Conservation (phyloP, 495 filamentous ascomycete genomes). For the Aspergillus wentii region DNA sequence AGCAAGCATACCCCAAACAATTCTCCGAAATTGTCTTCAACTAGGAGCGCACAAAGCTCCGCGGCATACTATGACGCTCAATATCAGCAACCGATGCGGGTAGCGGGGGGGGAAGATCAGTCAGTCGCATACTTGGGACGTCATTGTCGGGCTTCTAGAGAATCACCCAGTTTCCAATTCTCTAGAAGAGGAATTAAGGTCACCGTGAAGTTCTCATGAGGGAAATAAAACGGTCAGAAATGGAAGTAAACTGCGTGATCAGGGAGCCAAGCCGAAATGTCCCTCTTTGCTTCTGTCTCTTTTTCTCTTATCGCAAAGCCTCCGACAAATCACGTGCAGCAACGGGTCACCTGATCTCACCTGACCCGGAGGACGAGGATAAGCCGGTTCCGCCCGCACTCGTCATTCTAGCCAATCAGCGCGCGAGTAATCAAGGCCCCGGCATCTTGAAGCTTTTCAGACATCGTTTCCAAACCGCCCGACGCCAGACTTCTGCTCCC, state of each 20-base stretch:
- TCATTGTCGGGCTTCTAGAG: slow-evolving; percentile 57
- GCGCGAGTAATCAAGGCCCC: slow-evolving; percentile 36
- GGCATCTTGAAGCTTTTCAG: slow-evolving; percentile 49
- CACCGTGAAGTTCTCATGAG: slow-evolving; percentile 52
- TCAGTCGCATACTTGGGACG: slow-evolving; percentile 45
- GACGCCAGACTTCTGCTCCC: slow-evolving; percentile 18
- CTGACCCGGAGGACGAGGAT: slow-evolving; percentile 24
- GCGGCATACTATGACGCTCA: slow-evolving; percentile 47
- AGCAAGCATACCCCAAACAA: slow-evolving; percentile 74
- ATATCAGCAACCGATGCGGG: slow-evolving; percentile 30
- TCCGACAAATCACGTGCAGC: slow-evolving; percentile 8
- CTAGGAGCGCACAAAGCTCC: slow-evolving; percentile 85
- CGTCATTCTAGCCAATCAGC: slow-evolving; percentile 37
- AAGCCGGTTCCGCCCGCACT: slow-evolving; percentile 45
- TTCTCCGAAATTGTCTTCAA: slow-evolving; percentile 83
- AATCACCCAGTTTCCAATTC: slow-evolving; percentile 55
- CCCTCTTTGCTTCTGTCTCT: slow-evolving; percentile 20
- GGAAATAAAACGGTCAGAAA: slow-evolving; percentile 5
- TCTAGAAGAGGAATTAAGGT: slow-evolving; percentile 63
- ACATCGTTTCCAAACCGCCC: slow-evolving; percentile 32
- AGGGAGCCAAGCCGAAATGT: too few relatives aligned
- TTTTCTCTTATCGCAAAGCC: slow-evolving; percentile 30
- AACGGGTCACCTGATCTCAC: slow-evolving; percentile 29
- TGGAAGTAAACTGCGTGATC: slow-evolving; percentile 1
- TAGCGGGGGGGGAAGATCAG: slow-evolving; percentile 5